Conservation (phyloP, 2,329 filamentous ascomycete species). For the Trichoderma koningii region DNA sequence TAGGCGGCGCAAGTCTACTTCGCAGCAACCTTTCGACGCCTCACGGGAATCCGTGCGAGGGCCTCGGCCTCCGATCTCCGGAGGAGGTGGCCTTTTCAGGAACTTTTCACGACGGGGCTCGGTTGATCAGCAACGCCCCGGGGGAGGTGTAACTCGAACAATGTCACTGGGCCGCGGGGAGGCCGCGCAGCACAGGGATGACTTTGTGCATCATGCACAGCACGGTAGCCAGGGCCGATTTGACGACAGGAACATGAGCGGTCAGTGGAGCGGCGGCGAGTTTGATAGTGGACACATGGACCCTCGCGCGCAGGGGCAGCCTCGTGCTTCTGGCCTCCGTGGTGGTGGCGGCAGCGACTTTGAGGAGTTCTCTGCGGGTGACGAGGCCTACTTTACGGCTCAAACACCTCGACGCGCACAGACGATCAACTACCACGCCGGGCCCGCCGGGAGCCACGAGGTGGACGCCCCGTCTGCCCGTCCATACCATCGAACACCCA, state of each 20-base stretch:
- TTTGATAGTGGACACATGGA: slow-evolving; percentile 42
- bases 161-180: slow-evolving; percentile 62
- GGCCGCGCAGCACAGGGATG: slow-evolving; percentile 43
- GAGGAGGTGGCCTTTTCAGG: slow-evolving; percentile 49
- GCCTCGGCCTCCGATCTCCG: slow-evolving; percentile 53
- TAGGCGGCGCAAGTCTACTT: slow-evolving; percentile 39
- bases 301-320: slow-evolving; percentile 30
- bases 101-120: slow-evolving; percentile 45
- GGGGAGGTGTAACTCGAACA: slow-evolving; percentile 54
- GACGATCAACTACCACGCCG: slow-evolving; percentile 35
- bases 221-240: slow-evolving; percentile 45
- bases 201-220: slow-evolving; percentile 38
- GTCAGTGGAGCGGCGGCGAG: slow-evolving; percentile 51
- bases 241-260: slow-evolving; percentile 59
- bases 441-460: slow-evolving; percentile 31
- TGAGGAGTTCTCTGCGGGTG: slow-evolving; percentile 56
- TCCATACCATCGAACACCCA: slow-evolving; percentile 69
- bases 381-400: slow-evolving; percentile 60
- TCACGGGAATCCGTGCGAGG: slow-evolving; percentile 44
- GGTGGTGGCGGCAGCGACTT: slow-evolving; percentile 49
- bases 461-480: slow-evolving; percentile 32
- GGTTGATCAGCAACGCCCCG: slow-evolving; percentile 41
- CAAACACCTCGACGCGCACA: slow-evolving; percentile 40
- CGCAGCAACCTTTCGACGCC: slow-evolving; percentile 41
- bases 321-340: slow-evolving; percentile 40